Evolutionary conservation across 179 eudicot species (phyloP).

Genomic region (Spergularia azorica): DNA sequence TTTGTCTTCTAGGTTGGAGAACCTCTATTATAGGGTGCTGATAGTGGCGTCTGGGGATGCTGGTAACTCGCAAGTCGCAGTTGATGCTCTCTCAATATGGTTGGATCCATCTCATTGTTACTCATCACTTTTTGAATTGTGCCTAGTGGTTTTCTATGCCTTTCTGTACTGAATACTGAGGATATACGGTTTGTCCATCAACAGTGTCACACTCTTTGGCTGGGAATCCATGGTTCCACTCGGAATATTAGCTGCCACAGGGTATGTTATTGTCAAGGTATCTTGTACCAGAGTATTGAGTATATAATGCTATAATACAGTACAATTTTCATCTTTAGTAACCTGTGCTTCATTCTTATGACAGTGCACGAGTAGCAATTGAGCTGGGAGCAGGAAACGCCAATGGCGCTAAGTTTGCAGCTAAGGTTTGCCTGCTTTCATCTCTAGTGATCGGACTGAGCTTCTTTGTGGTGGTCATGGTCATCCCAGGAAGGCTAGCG

Average conservation of each 20-base stretch:
- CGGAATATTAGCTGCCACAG: slow-evolving; percentile 55
- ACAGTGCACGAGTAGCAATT: slow-evolving; percentile 60
- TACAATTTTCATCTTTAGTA: background rate
- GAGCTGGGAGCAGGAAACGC: slow-evolving; percentile 64
- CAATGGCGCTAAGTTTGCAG: slow-evolving; percentile 51
- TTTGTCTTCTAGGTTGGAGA: slow-evolving; percentile 44
- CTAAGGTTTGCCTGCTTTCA: slow-evolving; percentile 41
- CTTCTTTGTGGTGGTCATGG: slow-evolving; percentile 36
- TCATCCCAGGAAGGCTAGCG: slow-evolving; percentile 41
- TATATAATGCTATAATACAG: background rate
- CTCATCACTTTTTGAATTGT: background rate
- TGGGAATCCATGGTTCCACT: slow-evolving; percentile 59
- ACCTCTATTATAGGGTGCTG: slow-evolving; percentile 48
- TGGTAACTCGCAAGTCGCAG: slow-evolving; percentile 42
- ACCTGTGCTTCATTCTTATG: background rate
- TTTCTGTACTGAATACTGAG: background rate
- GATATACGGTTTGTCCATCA: background rate
- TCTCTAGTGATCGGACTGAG: slow-evolving; percentile 44
- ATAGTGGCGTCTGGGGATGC: slow-evolving; percentile 40
- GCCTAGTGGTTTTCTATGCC: background rate
- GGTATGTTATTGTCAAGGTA: slow-evolving; percentile 31
- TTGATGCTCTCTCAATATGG: slow-evolving; percentile 60
- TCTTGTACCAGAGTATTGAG: background rate
- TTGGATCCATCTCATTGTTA: slow-evolving; percentile 13
- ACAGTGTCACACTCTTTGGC: slow-evolving; percentile 47